Evolutionary conservation across 352 stramenopile species (phyloP), one percentile per base, ranked within the genome.

Genomic region (Phytophthora sp.): DNA sequence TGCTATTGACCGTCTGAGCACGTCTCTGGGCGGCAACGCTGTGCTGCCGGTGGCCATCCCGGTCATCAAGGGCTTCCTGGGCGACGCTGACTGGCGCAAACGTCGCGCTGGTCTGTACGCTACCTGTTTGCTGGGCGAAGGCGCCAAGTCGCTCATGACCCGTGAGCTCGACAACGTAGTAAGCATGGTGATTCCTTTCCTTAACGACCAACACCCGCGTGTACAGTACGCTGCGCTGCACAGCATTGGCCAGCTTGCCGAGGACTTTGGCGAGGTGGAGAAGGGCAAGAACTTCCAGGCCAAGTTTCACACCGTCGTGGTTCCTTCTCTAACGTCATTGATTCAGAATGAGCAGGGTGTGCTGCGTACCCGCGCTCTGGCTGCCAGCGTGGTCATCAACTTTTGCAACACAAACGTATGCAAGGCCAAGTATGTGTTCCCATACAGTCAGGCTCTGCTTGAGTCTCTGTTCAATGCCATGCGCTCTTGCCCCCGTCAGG

Each of bases 281-380:
- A 88, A 89, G 66, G 80, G 82, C 59, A 94, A 92, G 80, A 96
- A 96, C 75, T 96, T 96, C 57, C 86, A 94, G 66, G 83, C 84
- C 26, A 89, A 86, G 53, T 94, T 87, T 77, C 83, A 94, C 73
- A 39, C 59, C 4, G 58, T 75, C 9, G 71, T 94, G 20, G 54
- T 96, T 23, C 88, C 88, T 21, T 77, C 81, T 24, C 74, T 94
- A 18, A 93, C 85, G 30, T 73, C 66, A 29, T 63, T 94, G 44
- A 69, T 96, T 53, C 66, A 79, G 57, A 86, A 80, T 58, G 79
- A 92, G 39, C 74, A 87, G 57, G 63, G 63, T n/a, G 71, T 91
- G 21, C 60, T 93, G 57, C 86, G 88, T 23, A 96, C 82, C 16
- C 85, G 85, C 31, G 88, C 86, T 30, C 68, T 94, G 18, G 86